Base-by-base conservation (phyloP, 495 filamentous ascomycete genomes). In the Xylona heveae region DNA sequence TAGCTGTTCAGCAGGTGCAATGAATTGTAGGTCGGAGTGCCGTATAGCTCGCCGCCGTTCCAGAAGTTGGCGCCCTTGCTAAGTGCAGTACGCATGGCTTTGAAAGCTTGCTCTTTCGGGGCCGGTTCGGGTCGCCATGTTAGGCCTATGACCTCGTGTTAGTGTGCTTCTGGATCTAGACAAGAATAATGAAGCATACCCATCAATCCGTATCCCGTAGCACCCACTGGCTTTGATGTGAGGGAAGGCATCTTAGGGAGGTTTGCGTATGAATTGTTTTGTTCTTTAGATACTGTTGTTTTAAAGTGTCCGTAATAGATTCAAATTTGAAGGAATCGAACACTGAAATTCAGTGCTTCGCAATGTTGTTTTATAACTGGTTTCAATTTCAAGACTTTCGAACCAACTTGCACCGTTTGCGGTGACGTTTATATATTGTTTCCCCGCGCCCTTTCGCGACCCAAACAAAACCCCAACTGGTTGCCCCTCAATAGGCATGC, bases 1-100 rank as follows among this genome's bases (percentile, higher is more conserved):
- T 75, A 78, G 24, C 58, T 50, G 29, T 61, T 52, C 26, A 76
- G 44, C 20, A 76, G 48, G 21, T 64, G 58, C 20, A 73, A 39
- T 2, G 59, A 65, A 23, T 48, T 50, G n/a, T 42, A 32, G 0
- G 36, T 35, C 0, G 40, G 43, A 1, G 41, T 31, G 15, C 57
- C 55, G 34, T 61, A 61, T 26, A 40, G 38, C 35, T 49, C 38
- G 14, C 33, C 42, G 12, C 38, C 35, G 24, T 52, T 48, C 49
- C 49, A 52, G 27, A 49, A 33, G 22, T 46, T 48, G 12, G 46
- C 44, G 6, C 51, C 51, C 9, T 20, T 17, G 5, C 38, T 37
- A 7, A 54, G 41, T 1, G 51, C 48, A 21, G 36, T 39, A 36
- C 44, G 49, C 36, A 50, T 40, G 10, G 41, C 38, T 7, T 29